A percentile compares a stretch with the other conserved stretches of the same genome.
Conservation (phyloP, 176 grass and related monocot species). For the sorghum (Sorghum bicolor) region Sorghum_bicolor_NCBIv3 NC_012870.2:57313501-57314000, state of each 20-base stretch:
- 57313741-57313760: neutral
- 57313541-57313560: no score
- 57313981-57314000: conserved; percentile 37
- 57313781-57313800: neutral
- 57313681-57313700: neutral
- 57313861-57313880: neutral
- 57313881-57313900: conserved; percentile 37
- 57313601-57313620: neutral
- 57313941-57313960: conserved; percentile 3
- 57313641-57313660: neutral
- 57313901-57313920: conserved; percentile 25
- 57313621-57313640: neutral
- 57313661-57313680: neutral
- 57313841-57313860: neutral
- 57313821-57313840: neutral
- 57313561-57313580: no score
- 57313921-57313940: conserved; percentile 34
- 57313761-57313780: neutral
- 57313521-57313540: no score
- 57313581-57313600: neutral
- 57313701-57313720: neutral
- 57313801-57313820: neutral
- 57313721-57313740: neutral
- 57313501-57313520: no score
- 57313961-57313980: conserved; percentile 3